A percentile compares a stretch with the other conserved stretches of the same genome.
phyloP scores from a whole-genome alignment of 2,329 filamentous ascomycete genomes.

The Myriosclerotinia scirpicola region DNA sequence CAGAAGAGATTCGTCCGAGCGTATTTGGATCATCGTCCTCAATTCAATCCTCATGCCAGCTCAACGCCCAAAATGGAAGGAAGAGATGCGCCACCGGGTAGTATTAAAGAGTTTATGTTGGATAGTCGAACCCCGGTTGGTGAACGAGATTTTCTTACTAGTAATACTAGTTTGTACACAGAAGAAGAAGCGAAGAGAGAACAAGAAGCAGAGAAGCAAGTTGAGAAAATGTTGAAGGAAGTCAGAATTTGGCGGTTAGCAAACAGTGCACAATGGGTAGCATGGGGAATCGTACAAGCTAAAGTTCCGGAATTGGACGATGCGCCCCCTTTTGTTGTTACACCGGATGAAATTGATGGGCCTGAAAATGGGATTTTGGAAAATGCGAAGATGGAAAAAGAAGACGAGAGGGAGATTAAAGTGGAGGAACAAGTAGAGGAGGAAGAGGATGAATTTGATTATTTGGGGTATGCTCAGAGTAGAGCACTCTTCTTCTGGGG shows the following conservation, averaged over 20 bases:
- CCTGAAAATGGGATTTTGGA: constrained; percentile 6
- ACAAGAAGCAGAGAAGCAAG: constrained; percentile 63
- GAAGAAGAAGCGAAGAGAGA: constrained; percentile 64
- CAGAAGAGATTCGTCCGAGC: constrained; percentile 82
- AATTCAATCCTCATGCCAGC: constrained; percentile 55
- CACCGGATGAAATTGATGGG: constrained; percentile 12
- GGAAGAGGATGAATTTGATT: constrained; percentile 79
- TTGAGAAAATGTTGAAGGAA: constrained; percentile 73
- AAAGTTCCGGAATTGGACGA: constrained; percentile 68
- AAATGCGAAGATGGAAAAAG: constrained; percentile 3
- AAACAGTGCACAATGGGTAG: constrained; percentile 87
- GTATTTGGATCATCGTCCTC: constrained; percentile 80
- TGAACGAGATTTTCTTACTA: constrained; percentile 38
- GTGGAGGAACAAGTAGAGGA: constrained; percentile 34
- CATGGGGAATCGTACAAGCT: constrained; percentile 96
- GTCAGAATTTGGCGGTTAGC: constrained; percentile 82
- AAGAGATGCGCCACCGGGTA: constrained; percentile 31
- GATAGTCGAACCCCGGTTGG: constrained; percentile 61
- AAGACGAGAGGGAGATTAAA: constrained; percentile 25
- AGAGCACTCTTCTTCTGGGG: constrained; percentile 93
- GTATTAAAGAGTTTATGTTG: constrained; percentile 64
- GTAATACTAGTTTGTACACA: constrained; percentile 43
- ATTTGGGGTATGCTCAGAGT: constrained; percentile 86
- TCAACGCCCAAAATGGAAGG: constrained; percentile 40
- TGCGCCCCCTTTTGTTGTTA: constrained; percentile 9